Conservation (phyloP, 1,284 basidiomycete species). For the Sporisorium exsertum region DNA sequence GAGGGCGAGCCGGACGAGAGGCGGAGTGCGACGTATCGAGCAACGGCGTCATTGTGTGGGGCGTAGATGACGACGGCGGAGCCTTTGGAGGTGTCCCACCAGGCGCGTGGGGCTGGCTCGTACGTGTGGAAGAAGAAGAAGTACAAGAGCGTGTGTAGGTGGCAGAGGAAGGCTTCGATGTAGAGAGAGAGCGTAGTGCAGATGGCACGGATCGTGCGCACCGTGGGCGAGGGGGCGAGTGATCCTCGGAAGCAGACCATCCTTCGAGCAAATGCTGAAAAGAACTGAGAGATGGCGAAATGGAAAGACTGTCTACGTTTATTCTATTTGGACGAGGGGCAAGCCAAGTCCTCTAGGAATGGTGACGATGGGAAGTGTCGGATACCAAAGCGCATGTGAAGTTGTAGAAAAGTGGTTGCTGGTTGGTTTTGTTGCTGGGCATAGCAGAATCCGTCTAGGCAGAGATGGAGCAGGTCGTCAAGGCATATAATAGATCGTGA, state of each 20-base stretch:
- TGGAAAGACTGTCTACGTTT: not conserved
- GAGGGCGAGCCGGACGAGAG: constrained; percentile 48
- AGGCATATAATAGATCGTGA: not conserved
- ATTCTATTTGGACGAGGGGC: not conserved
- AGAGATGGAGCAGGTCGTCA: not conserved
- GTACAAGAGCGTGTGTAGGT: constrained; percentile 34
- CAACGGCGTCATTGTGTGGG: constrained; percentile 46
- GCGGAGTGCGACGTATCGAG: constrained; percentile 40
- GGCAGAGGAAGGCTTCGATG: constrained; percentile 36
- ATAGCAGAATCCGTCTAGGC: not conserved
- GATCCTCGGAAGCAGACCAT: constrained; percentile 42
- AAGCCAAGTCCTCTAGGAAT: not conserved
- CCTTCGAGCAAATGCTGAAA: too few species aligned
- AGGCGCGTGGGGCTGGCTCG: constrained; percentile 31
- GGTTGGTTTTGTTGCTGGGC: not conserved
- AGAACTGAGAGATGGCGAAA: not conserved
- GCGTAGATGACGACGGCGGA: constrained; percentile 50
- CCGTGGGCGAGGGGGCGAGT: constrained; percentile 33
- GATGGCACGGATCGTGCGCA: constrained; percentile 33
- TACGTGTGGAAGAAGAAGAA: constrained; percentile 38
- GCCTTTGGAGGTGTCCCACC: constrained; percentile 49
- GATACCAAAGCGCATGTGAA: not conserved
- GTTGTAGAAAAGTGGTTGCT: not conserved
- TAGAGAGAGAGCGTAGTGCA: constrained; percentile 32
- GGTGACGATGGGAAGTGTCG: not conserved